phyloP scores from a whole-genome alignment of 306 rosid genomes.

The Lathyrus sativus region DNA sequence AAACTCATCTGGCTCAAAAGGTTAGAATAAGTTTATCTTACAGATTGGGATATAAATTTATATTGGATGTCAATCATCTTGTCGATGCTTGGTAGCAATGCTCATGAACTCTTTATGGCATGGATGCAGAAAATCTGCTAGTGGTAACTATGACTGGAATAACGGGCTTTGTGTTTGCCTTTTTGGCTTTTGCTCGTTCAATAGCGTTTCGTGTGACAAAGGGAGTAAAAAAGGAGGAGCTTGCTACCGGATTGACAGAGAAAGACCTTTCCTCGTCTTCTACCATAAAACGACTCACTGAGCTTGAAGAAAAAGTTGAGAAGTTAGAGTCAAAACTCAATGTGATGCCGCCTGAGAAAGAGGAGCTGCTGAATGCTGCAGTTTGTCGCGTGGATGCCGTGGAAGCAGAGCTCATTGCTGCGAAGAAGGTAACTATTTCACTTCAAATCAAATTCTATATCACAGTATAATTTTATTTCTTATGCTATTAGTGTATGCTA shows the following conservation, averaged over 20 bases:
- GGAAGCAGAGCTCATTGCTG: slow-evolving; percentile 82
- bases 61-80: not conserved
- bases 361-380: slow-evolving; percentile 76
- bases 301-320: slow-evolving; percentile 72
- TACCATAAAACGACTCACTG: slow-evolving; percentile 58
- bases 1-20: slow-evolving; percentile 44
- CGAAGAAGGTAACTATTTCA: slow-evolving; percentile 65
- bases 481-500: not conserved
- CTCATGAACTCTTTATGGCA: not conserved
- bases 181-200: slow-evolving; percentile 47
- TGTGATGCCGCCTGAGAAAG: slow-evolving; percentile 81
- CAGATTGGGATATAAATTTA: not conserved
- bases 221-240: slow-evolving; percentile 50
- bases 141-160: slow-evolving; percentile 41
- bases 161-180: slow-evolving; percentile 53
- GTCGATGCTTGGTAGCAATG: not conserved
- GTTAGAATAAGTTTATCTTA: slow-evolving; percentile 40
- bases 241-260: slow-evolving; percentile 39
- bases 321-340: slow-evolving; percentile 61
- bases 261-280: slow-evolving; percentile 50
- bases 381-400: slow-evolving; percentile 77
- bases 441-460: slow-evolving; percentile 3
- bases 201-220: slow-evolving; percentile 40
- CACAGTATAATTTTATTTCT: not conserved
- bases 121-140: slow-evolving; percentile 47